Evolutionary conservation across 2,329 filamentous ascomycete species (phyloP), one percentile per base, ranked within the genome.

Genomic region (Didymella arachidicola): DNA sequence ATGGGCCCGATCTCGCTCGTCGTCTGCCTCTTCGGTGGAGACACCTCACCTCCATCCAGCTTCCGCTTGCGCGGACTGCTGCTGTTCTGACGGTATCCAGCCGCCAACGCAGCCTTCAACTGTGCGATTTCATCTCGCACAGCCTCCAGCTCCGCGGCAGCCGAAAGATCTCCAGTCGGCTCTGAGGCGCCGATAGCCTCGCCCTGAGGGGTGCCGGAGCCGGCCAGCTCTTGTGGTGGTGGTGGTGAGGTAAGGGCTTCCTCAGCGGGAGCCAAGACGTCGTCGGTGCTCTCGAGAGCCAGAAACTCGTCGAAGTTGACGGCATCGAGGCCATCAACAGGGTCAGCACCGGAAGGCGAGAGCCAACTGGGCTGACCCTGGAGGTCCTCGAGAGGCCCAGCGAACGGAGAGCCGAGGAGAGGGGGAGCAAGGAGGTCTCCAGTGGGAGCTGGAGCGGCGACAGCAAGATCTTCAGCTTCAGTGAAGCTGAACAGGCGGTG

Each of bases 71-170:
- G 27, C 30, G 38, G 27, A 18, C 19, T 54, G 38, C 29, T 54
- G 36, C 26, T 49, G 30, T 25, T 39, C 7, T 45, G 42, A 29
- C 11, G 30, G 19, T 10, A n/a, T 19, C 36, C 36, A 39, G 36
- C 44, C 18, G n/a, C 41, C 45, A 62, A 22, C 4, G 41, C 32
- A 30, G 53, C 53, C 26, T 49, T 52, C 57, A 62, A 38, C 19
- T 45, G 45, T 8, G 47, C 57, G 12, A 52, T 57, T 26, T 62
- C 60, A 7, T 19, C 36, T 25, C 41, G 27, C 8, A 42, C 42
- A 22, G 22, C 30, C 18, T 54, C 34, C 1, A 53, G 18, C 1
- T 42, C 6, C 26, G 52, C 10, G 2, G 6, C 36, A 5, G 19
- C 44, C 14, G 16, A 11, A 10, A 36, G 16, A 3, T 41, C 27